Evolutionary conservation across 2,329 filamentous ascomycete genomes (phyloP), one percentile per base, ranked within the genome.

Genomic region (Chrysoporthe deuterocubensis): DNA sequence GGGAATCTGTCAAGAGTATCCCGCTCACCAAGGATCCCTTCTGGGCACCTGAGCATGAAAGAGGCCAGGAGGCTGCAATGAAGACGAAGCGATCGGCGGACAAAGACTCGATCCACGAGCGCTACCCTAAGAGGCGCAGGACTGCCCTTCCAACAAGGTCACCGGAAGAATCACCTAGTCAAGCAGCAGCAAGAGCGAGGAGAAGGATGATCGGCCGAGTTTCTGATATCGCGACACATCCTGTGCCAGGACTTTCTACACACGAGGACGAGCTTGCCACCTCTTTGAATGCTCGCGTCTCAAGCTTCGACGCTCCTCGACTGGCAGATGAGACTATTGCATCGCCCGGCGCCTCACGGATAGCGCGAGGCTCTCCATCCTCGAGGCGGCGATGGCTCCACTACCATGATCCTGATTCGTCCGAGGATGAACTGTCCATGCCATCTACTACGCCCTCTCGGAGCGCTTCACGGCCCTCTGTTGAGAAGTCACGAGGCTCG

Each of bases 401-500:
- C 8, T 46, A 14, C 59, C 50, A 56, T 46, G 50, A 40, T 26
- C n/a, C 40, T n/a, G 68, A 67, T 3, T 40, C 52, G n/a, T 69
- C 68, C 3, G 68, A 69, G 34, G 68, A 69, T 40, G 68, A 69
- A 37, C 26, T 67, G 46, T 67, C 68, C 40, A 59, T 69, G 65
- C 65, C 65, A 21, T 67, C 65, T 8, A 56, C 57, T 34, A 66
- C 65, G 13, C 68, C 65, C 21, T 46, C 62, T 14, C 56, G 44
- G 26, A 62, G 59, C n/a, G 50, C 43, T 48, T 34, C 16, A 26
- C 56, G 13, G 32, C 37, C 26, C 9, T 58, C 42, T 32, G 44
- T 57, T 58, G 46, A 62, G 50, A 21, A 58, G 7, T 16, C 58
- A 7, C 40, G 18, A 1, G 50, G 21, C 21, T 60, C 58, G n/a